These are phyloP conservation scores for Venustampulla echinocandica DNA, from an alignment of 495 filamentous ascomycete genomes.

Conservation along the genomic window DNA sequence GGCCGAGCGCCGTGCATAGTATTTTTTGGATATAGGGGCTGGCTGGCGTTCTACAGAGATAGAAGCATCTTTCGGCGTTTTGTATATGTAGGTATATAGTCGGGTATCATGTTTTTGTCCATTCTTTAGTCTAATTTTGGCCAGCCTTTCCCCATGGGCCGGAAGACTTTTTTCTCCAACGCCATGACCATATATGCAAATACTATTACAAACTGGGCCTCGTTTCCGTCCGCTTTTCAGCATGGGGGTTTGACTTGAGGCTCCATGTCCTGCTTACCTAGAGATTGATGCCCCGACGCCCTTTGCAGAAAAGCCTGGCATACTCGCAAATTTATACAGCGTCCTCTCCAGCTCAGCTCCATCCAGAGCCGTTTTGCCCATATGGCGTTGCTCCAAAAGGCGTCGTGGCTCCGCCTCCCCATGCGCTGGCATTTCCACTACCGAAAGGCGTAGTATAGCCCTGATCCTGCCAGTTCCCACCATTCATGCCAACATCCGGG, in stretches of 20 bases:
- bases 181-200: constrained; percentile 17
- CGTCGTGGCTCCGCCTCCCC: constrained; percentile 47
- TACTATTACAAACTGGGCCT: constrained; percentile 25
- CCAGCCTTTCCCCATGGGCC: constrained; percentile 2
- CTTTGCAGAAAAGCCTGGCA: not conserved
- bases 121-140: constrained; percentile 10
- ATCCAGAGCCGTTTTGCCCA: constrained; percentile 37
- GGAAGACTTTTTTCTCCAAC: constrained; percentile 11
- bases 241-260: too few relatives aligned
- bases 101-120: constrained; percentile 3
- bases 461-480: constrained; percentile 44
- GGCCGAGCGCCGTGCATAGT: too few relatives aligned
- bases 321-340: not conserved
- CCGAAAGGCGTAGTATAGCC: constrained; percentile 74
- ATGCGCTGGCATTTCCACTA: constrained; percentile 50
- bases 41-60: constrained; percentile 13
- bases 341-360: not conserved
- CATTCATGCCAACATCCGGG: constrained; percentile 50
- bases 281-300: not conserved
- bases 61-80: constrained; percentile 22
- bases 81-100: not conserved
- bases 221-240: constrained; percentile 6
- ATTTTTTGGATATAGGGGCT: constrained; percentile 15
- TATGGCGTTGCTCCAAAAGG: constrained; percentile 67
- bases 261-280: too few relatives aligned